Conservation (phyloP, 352 stramenopile genomes). For the Phytophthora pseudosyringae region DNA sequence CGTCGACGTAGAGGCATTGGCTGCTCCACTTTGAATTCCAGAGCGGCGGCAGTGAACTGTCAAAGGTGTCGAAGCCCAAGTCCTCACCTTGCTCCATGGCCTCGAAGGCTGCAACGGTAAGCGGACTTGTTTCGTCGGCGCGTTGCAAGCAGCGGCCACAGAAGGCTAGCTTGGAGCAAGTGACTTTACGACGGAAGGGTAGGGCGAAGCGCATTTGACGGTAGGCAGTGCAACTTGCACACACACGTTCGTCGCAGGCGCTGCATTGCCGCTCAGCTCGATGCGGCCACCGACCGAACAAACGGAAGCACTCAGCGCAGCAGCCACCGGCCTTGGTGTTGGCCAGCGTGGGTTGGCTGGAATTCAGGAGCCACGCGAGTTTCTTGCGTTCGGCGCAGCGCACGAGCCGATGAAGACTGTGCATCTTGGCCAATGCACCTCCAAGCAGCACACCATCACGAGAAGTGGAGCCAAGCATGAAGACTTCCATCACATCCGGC, state of each 20-base stretch:
- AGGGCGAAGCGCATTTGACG: conserved; percentile 38
- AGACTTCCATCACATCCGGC: conserved; percentile 35
- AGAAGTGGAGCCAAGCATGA: conserved; percentile 41
- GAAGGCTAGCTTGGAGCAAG: conserved; percentile 32
- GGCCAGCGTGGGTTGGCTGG: conserved; percentile 34
- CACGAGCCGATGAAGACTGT: conserved; percentile 34
- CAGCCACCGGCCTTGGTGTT: conserved; percentile 27
- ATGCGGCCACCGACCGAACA: conserved; percentile 32
- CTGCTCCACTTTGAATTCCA: conserved; percentile 30
- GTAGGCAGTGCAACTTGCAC: conserved; percentile 30
- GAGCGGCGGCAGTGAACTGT: conserved; percentile 21
- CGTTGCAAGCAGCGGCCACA: conserved; percentile 40
- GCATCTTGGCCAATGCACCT: conserved; percentile 36
- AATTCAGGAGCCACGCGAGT: conserved; percentile 43
- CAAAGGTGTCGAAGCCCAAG: conserved; percentile 23
- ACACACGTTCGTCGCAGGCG: conserved; percentile 41
- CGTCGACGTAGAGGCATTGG: conserved; percentile 28
- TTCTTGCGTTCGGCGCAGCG: conserved; percentile 39
- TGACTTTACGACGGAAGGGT: conserved; percentile 38
- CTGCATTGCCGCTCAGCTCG: conserved; percentile 40
- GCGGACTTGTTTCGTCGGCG: conserved; percentile 35
- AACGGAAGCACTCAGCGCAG: conserved; percentile 42
- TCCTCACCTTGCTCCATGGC: conserved; percentile 34
- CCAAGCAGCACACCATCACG: conserved; percentile 36
- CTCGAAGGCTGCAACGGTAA: conserved; percentile 36